A percentile compares a stretch with the other conserved stretches of the same genome.
Conservation (phyloP, 768 basidiomycete genomes). For the Mycena rebaudengoi region DNA sequence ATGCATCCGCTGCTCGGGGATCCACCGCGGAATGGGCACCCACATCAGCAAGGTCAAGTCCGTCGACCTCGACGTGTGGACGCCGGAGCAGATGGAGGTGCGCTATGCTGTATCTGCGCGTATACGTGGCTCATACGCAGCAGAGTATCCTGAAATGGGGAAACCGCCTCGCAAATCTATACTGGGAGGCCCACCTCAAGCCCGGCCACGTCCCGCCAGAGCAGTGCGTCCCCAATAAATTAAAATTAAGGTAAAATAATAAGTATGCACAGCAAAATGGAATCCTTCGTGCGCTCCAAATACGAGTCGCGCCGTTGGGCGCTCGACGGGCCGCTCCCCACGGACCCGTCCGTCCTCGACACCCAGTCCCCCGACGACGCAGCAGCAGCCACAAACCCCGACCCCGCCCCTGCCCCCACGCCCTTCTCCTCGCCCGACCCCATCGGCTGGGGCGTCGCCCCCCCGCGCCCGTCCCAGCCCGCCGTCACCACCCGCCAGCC, state of each 20-base stretch:
- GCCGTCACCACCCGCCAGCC: constrained; percentile 53
- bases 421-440: constrained; percentile 33
- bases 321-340: constrained; percentile 84
- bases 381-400: constrained; percentile 34
- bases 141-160: constrained; percentile 88
- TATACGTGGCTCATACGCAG: neutral
- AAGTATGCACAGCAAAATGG: constrained; percentile 99
- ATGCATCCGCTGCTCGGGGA: constrained; percentile 97
- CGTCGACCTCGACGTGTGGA: constrained; percentile 97
- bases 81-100: constrained; percentile 96
- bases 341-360: constrained; percentile 84
- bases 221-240: constrained; percentile 66
- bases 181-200: constrained; percentile 98
- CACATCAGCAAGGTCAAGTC: constrained; percentile 98
- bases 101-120: neutral
- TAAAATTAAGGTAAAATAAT: too few species aligned
- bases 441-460: constrained; percentile 41
- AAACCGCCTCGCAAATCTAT: constrained; percentile 89
- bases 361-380: too few species aligned
- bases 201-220: constrained; percentile 92
- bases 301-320: constrained; percentile 97
- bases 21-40: constrained; percentile 97
- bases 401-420: constrained; percentile 38
- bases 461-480: constrained; percentile 38
- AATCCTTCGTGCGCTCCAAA: constrained; percentile 96